Evolutionary conservation across 164 flowering plant genomes (phyloP), one percentile per base, ranked within the genome.

Genomic region (Kingdonia uniflora): DNA sequence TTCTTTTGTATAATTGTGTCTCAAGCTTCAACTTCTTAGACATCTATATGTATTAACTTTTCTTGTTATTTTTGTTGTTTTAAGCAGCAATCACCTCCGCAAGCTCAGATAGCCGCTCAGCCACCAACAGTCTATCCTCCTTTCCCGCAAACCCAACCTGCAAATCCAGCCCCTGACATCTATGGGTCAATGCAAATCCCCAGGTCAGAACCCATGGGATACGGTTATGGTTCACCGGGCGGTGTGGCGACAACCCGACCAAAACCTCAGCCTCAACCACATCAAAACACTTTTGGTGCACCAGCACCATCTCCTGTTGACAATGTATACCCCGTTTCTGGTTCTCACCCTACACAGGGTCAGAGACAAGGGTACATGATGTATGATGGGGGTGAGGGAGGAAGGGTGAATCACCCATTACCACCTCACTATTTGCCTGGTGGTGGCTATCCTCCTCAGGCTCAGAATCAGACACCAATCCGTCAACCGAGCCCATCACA

Each of bases 141-240:
- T 2, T 51, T 85, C 54, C 61, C 75, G 33, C 64, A 74, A n/a
- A 60, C 55, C 57, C 97, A 83, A 65, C 72, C 79, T 11, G 53
- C 67, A 40, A 80, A 70, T 48, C 76, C 73, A 44, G 45, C 77
- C 2, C 71, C 84, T 21, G 95, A 83, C 51, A 17, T 71, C 46
- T 75, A 83, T 3, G 69, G 60, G 78, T 74, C 79, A 0, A 81
- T 87, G 91, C 87, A 83, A 60, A 65, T 71, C 42, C 51, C 84
- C 61, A 78, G 78, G 17, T 64, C 70, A 39, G 89, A 85, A 51
- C 21, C 75, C 14, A 64, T 64, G 48, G 70, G 75, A 35, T 85
- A 83, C 64, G 95, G 90, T 19, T 87, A 80, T 65, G 74, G 68
- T 20, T 29, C 35, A 29, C 35, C 35, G 4, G 35, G 6, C 35